These are phyloP conservation scores for Papiliotrema terrestris DNA, from an alignment of 1,284 basidiomycete species.

Conservation along the genomic window DNA sequence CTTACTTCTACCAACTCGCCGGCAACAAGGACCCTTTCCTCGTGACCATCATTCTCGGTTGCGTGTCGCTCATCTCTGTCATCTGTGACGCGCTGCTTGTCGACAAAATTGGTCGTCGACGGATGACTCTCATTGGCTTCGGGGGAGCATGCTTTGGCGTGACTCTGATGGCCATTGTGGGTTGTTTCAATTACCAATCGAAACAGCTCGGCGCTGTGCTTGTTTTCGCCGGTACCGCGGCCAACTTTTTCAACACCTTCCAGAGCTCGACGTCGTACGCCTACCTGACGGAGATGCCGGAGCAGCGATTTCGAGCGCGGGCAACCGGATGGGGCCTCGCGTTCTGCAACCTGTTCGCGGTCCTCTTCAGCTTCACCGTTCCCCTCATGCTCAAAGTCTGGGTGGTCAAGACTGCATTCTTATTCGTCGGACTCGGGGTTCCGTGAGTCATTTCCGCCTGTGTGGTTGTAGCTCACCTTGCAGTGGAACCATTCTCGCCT, in stretches of 20 bases:
- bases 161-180: conserved; percentile 23
- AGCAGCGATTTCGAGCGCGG: conserved; percentile 17
- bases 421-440: conserved; percentile 20
- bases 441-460: conserved; percentile 12
- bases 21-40: conserved; percentile 27
- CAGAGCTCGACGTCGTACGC: conserved; percentile 22
- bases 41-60: conserved; percentile 18
- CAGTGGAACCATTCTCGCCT: conserved; percentile 16
- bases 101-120: conserved; percentile 27
- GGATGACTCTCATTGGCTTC: conserved; percentile 27
- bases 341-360: conserved; percentile 23
- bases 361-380: conserved; percentile 25
- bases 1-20: conserved; percentile 25
- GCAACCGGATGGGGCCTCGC: conserved; percentile 24
- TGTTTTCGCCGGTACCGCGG: conserved; percentile 22
- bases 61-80: conserved; percentile 13
- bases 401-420: conserved; percentile 24
- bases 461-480: neutral
- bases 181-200: conserved; percentile 21
- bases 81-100: conserved; percentile 14
- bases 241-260: conserved; percentile 27
- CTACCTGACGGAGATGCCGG: conserved; percentile 25
- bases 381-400: conserved; percentile 26
- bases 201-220: conserved; percentile 17
- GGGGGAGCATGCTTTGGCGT: conserved; percentile 19